phyloP scores from a whole-genome alignment of 2,329 filamentous ascomycete species.

The Monosporascus sp. region DNA sequence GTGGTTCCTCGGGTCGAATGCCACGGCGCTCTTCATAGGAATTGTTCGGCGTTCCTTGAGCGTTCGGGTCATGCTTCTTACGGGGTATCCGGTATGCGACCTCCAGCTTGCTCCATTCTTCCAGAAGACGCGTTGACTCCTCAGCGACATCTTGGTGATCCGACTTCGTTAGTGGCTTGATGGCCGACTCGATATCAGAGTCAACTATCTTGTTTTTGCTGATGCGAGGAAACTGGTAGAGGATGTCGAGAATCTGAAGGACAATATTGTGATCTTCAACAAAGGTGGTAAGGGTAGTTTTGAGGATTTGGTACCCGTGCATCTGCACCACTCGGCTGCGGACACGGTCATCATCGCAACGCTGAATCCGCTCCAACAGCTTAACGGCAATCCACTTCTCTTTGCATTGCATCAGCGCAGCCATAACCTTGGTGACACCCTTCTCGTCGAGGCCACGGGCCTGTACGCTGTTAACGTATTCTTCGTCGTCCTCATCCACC shows the following conservation, averaged over 20 bases:
- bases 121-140: conserved; percentile 65
- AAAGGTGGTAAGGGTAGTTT: conserved; percentile 79
- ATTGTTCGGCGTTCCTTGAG: conserved; percentile 38
- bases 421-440: conserved; percentile 38
- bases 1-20: conserved; percentile 40
- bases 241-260: conserved; percentile 81
- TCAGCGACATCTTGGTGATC: conserved; percentile 71
- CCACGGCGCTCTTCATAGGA: conserved; percentile 61
- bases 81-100: conserved; percentile 89
- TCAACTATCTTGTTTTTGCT: conserved; percentile 97
- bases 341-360: conserved; percentile 79
- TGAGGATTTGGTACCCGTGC: conserved; percentile 95
- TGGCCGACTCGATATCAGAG: conserved; percentile 84
- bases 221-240: conserved; percentile 81
- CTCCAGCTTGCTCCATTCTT: conserved; percentile 85
- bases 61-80: conserved; percentile 74
- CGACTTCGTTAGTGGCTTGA: conserved; percentile 62
- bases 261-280: conserved; percentile 86
- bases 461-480: conserved; percentile 76
- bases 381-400: conserved; percentile 99
- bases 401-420: conserved; percentile 92
- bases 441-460: conserved; percentile 27
- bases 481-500: conserved; percentile 83
- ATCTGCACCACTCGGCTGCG: conserved; percentile 87
- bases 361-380: conserved; percentile 81